Conservation (phyloP, 2,329 filamentous ascomycete species). For the Fusarium brevicatenulatum region DNA sequence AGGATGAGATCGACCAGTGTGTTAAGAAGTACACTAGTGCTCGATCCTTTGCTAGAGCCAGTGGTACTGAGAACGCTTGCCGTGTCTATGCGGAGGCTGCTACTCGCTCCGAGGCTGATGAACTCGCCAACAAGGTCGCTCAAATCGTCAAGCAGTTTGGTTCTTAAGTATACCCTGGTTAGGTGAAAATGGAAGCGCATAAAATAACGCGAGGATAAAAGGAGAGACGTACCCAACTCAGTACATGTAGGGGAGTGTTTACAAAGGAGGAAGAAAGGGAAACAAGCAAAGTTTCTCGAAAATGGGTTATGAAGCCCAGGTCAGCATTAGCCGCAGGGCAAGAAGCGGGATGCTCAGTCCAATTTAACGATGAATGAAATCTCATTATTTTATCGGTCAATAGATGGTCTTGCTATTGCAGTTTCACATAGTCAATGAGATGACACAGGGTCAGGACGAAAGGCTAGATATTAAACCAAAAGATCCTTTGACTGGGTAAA, state of each 20-base stretch:
- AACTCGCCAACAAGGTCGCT: slow-evolving; percentile 85
- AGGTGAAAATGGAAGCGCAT: slow-evolving; percentile 15
- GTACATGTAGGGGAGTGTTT: background rate
- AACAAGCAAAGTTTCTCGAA: slow-evolving; percentile 11
- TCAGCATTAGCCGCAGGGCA: slow-evolving; percentile 11
- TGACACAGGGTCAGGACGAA: background rate
- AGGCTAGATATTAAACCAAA: slow-evolving; percentile 36
- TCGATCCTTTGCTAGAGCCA: slow-evolving; percentile 89
- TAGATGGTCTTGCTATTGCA: background rate
- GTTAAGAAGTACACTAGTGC: slow-evolving; percentile 93
- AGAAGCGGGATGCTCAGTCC: slow-evolving; percentile 6
- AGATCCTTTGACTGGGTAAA: slow-evolving; percentile 43
- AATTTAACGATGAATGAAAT: slow-evolving; percentile 36
- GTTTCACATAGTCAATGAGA: background rate
- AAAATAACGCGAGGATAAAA: slow-evolving; percentile 14
- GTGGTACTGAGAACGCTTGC: slow-evolving; percentile 95
- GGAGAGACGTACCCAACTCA: background rate
- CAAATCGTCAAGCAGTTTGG: slow-evolving; percentile 73
- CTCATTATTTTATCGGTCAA: slow-evolving; percentile 17
- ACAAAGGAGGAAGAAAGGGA: slow-evolving; percentile 1
- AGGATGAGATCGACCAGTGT: slow-evolving; percentile 85
- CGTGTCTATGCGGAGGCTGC: slow-evolving; percentile 96
- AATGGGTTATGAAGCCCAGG: slow-evolving; percentile 12
- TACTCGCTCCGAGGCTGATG: slow-evolving; percentile 88
- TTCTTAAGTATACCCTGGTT: slow-evolving; percentile 39